Evolutionary conservation across 345 rosid species (phyloP), one percentile per base, ranked within the genome.

Genomic region (Salix koriyanagi): DNA sequence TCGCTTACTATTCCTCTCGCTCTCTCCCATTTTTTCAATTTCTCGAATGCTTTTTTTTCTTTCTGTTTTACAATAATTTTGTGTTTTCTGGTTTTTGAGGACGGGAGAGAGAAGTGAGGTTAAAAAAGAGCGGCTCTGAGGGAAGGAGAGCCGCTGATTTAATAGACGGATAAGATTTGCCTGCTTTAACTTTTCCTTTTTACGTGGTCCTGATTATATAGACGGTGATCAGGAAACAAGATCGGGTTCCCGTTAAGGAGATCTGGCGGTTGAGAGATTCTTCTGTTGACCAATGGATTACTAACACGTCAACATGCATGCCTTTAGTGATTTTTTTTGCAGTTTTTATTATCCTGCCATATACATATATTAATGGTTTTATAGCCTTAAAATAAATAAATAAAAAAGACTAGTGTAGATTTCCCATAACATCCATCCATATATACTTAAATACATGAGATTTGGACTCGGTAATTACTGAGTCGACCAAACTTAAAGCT

Each of bases 131-230:
- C 61, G 64, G 65, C 52, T 68, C 18, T 28, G 81, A 34, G 11
- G 48, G 41, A 69, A 67, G 34, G n/a, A 9, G 44, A 85, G 70
- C 86, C 88, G 85, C 83, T 61, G 84, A 84, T 85, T 30, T 9
- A 21, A 78, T 77, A 65, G 56, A 88, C 85, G 89, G 89, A 1
- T 64, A 69, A 84, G 87, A 88, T 88, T 46, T 15, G 32, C 50
- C 71, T 81, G 26, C 54, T 80, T 46, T 67, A 37, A 67, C 61
- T 67, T 28, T 50, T 34, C 67, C 73, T 75, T n/a, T 67, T 67
- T n/a, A 70, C 62, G 64, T 76, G 81, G 82, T 69, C 84, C 84
- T 56, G 28, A 69, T 76, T 67, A 70, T 37, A 65, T 86, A 72
- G 19, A 72, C 70, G 28, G 62, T 60, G 69, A 65, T 50, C 14